phyloP scores from a whole-genome alignment of 192 early-diverging fungal species.

The Linnemannia schmuckeri region DNA sequence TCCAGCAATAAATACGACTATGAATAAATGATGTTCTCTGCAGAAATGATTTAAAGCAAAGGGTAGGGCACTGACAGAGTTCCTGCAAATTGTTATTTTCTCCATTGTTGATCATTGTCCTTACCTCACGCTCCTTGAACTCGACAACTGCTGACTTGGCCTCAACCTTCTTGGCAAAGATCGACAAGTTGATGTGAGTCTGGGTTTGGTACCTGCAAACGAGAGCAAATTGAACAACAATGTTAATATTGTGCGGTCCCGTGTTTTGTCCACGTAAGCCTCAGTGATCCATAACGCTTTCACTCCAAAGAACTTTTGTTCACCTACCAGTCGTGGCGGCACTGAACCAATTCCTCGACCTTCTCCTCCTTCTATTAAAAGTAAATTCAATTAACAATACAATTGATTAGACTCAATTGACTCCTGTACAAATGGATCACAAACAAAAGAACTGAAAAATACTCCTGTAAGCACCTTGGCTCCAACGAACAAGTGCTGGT shows the following conservation, averaged over 20 bases:
- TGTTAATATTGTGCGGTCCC: background rate
- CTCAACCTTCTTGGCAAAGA: conserved; percentile 95
- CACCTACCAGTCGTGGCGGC: conserved; percentile 85
- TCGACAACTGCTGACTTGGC: conserved; percentile 75
- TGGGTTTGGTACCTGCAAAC: conserved; percentile 85
- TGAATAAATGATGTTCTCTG: background rate
- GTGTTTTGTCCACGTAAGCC: background rate
- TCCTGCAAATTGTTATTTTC: background rate
- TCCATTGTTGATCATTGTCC: background rate
- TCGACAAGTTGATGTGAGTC: conserved; percentile 83
- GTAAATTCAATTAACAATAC: background rate
- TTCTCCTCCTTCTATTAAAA: conserved; percentile 45
- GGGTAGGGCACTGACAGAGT: background rate
- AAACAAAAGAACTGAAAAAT: background rate
- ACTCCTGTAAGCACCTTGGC: conserved; percentile 35
- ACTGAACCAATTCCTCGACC: conserved; percentile 74
- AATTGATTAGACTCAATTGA: background rate
- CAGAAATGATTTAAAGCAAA: background rate
- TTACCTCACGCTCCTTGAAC: conserved; percentile 74
- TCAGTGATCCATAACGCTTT: background rate
- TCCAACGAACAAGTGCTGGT: conserved; percentile 92
- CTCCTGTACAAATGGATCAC: background rate
- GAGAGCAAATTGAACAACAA: background rate
- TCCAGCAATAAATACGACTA: too few species aligned
- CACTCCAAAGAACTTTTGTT: background rate